Percentiles rank a stretch among this genome's conserved stretches.
Evolutionary conservation across 208 protist species (phyloP).

Genomic region (Zelonia costaricensis): DNA sequence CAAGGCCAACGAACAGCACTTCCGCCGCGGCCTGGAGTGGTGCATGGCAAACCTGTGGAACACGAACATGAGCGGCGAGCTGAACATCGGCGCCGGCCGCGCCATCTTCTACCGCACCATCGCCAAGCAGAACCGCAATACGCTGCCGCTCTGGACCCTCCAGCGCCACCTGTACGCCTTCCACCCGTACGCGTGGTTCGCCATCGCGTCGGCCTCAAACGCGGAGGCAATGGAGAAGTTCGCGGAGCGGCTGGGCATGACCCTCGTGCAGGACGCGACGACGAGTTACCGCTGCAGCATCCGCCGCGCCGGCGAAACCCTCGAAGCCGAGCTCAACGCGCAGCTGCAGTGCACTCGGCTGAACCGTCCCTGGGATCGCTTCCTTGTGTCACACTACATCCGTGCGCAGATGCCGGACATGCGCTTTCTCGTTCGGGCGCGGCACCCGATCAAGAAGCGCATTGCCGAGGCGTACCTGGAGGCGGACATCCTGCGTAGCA

Average conservation of each 20-base stretch:
- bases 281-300: slow-evolving; percentile 76
- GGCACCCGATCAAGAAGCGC: slow-evolving; percentile 88
- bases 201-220: slow-evolving; percentile 80
- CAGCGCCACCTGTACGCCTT: slow-evolving; percentile 78
- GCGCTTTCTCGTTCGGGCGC: slow-evolving; percentile 79
- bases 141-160: slow-evolving; percentile 81
- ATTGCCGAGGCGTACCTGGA: slow-evolving; percentile 79
- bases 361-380: slow-evolving; percentile 85
- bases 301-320: slow-evolving; percentile 57
- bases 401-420: slow-evolving; percentile 85
- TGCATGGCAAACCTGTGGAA: slow-evolving; percentile 90
- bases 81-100: slow-evolving; percentile 89
- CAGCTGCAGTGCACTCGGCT: slow-evolving; percentile 74
- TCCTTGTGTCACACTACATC: slow-evolving; percentile 86
- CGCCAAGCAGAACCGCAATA: slow-evolving; percentile 85
- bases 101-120: slow-evolving; percentile 79
- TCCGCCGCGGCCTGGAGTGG: slow-evolving; percentile 80
- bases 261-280: slow-evolving; percentile 69
- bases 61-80: slow-evolving; percentile 83
- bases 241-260: slow-evolving; percentile 57
- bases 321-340: slow-evolving; percentile 84
- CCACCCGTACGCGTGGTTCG: slow-evolving; percentile 90
- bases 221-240: slow-evolving; percentile 49
- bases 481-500: slow-evolving; percentile 79
- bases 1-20: slow-evolving; percentile 78